Evolutionary conservation across 2,329 filamentous ascomycete species (phyloP), one percentile per base, ranked within the genome.

Genomic region (Pseudogymnoascus sp.): DNA sequence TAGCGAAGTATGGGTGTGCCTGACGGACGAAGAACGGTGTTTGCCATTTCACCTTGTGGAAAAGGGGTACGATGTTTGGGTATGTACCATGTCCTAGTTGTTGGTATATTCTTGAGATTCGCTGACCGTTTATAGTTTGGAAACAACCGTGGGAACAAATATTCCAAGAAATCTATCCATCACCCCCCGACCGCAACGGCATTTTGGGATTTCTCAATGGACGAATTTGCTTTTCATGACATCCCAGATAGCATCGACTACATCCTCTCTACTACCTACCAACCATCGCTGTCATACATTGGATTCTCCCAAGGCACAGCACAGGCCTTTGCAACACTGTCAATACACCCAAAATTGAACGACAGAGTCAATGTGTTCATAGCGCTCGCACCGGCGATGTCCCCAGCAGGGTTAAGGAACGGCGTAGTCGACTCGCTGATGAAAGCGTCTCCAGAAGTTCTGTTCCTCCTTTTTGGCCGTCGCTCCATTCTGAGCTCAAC

Each of bases 201-300:
- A 12, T 99, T 99, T 74, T 99, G 94, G 94, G 88, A 97, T 74
- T 99, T 99, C 73, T 96, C 91, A 60, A 97, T 99, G 72, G 94
- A 99, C 73, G 90, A 99, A 72, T 99, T 99, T 72, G 94, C 94
- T 58, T 96, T 99, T 71, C 86, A 97, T 73, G 94, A 99, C 74
- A 97, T 99, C 64, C 94, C 94, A 1, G 89, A 99, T 75, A 93
- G 88, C 67, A 97, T 99, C 70, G 82, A 87, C 61, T 97, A 99
- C 72, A 90, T 99, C 64, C 82, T 99, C 22, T 85, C 88, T 41
- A 90, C 90, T 0, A 97, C 94, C 0, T 81, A 82, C 60, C 91
- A 95, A 73, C 81, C 86, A 33, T 95, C 92, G 41, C 78, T 99
- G 25, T 97, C 92, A 0, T 99, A 99, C 72, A 89, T 99, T 72